Conservation (phyloP, 2,329 filamentous ascomycete genomes). For the Stylonectria norvegica region DNA sequence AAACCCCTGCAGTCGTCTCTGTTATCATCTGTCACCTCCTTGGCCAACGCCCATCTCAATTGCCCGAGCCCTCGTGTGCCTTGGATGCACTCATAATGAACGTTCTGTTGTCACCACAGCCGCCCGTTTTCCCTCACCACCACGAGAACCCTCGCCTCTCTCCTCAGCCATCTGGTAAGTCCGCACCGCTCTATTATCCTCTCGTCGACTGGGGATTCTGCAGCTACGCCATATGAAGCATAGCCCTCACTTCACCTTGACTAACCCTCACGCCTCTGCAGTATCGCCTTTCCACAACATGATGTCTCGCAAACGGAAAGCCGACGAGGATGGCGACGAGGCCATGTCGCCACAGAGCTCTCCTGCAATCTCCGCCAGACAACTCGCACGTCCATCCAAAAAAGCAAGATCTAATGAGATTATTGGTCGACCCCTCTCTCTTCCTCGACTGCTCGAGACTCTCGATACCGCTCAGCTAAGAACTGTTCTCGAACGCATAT, state of each 20-base stretch:
- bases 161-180: constrained; percentile 55
- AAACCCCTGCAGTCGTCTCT: constrained; percentile 4
- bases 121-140: constrained; percentile 56
- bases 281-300: constrained; percentile 51
- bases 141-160: constrained; percentile 55
- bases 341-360: constrained; percentile 82
- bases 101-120: constrained; percentile 58
- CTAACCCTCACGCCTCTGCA: constrained; percentile 27
- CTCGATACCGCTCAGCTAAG: constrained; percentile 82
- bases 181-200: no score
- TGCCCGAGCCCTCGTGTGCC: constrained; percentile 5
- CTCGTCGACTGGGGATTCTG: no score
- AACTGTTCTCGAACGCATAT: constrained; percentile 83
- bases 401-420: constrained; percentile 63
- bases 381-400: constrained; percentile 64
- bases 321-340: constrained; percentile 77
- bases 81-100: constrained; percentile 49
- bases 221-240: no score
- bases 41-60: constrained; percentile 6
- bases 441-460: constrained; percentile 83
- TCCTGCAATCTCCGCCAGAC: constrained; percentile 67
- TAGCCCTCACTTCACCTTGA: constrained; percentile 2
- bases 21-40: constrained; percentile 15
- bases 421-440: constrained; percentile 51
- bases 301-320: constrained; percentile 76